Base-by-base conservation (phyloP, 176 grass and related monocot genomes). In the Urochloa ruziziensis region DNA sequence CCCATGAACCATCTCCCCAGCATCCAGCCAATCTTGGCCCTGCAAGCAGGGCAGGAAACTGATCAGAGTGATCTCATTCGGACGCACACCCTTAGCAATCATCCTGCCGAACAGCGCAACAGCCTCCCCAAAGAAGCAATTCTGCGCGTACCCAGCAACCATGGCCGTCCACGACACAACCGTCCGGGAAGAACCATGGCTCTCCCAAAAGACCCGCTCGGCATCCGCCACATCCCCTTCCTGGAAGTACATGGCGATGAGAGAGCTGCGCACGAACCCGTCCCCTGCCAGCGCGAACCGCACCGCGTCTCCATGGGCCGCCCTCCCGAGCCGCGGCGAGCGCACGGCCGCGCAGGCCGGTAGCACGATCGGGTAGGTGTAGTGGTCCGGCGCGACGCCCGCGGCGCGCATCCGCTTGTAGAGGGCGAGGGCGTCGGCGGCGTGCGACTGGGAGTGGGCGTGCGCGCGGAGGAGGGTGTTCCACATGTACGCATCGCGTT, bases 321-420 rank as follows among this genome's bases (percentile, higher is more conserved):
- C 83, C 75, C 87, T 77, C 40, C 93, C 96, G 43, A 93, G 79
- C 30, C 43, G 7, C 16, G 82, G 62, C 15, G 83, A 79, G 15
- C 70, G 88, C 10, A 82, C 72, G 6, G 69, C 82, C 12, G 86
- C 85, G 48, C 93, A 98, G 1, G 90, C 67, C 37, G 90, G 90
- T 69, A 98, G 46, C 44, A 98, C 92, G 83, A 91, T 93, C 0
- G 95, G 90, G 63, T 95, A 93, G 12, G 95, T 98, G 82, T 91
- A 98, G 32, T 72, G 56, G 64, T 98, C 92, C 19, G 92, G 91
- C 12, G 46, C 80, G 30, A 90, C 68, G 28, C 92, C 80, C 4
- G 65, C 34, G 17, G 74, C 73, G 75, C 90, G 95, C 95, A 98
- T 62, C 27, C 27, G 4, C 27, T 62, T 62, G 27, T 62, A 62